phyloP scores from a whole-genome alignment of 306 rosid species.

The Comarum palustre region DNA sequence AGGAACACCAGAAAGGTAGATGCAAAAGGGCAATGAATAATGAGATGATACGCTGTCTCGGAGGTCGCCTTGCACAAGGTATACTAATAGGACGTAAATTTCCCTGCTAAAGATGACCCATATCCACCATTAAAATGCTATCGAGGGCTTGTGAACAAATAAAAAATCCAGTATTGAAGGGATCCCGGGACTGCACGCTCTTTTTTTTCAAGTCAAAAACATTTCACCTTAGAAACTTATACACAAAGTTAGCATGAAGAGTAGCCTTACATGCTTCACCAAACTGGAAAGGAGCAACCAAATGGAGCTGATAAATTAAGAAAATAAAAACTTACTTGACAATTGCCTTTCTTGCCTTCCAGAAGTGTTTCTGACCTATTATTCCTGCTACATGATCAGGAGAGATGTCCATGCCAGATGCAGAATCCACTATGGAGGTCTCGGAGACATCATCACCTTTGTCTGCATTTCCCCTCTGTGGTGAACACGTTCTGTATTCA shows the following conservation, averaged over 20 bases:
- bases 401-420: conserved; percentile 48
- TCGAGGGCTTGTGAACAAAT: conserved; percentile 40
- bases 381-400: conserved; percentile 88
- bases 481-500: conserved; percentile 36
- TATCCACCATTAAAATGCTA: conserved; percentile 54
- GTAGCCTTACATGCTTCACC: not conserved
- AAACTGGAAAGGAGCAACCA: not conserved
- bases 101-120: conserved; percentile 69
- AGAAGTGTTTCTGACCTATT: conserved; percentile 88
- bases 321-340: conserved; percentile 57
- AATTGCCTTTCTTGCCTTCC: conserved; percentile 95
- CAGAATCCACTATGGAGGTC: conserved; percentile 58
- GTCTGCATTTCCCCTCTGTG: conserved; percentile 42
- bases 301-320: conserved; percentile 11
- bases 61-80: conserved; percentile 58
- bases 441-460: conserved; percentile 61
- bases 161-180: conserved; percentile 42
- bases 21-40: conserved; percentile 48
- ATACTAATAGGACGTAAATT: conserved; percentile 44
- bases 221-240: conserved; percentile 7
- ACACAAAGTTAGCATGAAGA: not conserved
- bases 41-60: conserved; percentile 57
- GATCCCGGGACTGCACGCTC: conserved; percentile 38
- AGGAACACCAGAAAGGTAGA: conserved; percentile 50
- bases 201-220: not conserved